Evolutionary conservation across 768 basidiomycete species (phyloP).

Genomic region (Termitomyces sp.): DNA sequence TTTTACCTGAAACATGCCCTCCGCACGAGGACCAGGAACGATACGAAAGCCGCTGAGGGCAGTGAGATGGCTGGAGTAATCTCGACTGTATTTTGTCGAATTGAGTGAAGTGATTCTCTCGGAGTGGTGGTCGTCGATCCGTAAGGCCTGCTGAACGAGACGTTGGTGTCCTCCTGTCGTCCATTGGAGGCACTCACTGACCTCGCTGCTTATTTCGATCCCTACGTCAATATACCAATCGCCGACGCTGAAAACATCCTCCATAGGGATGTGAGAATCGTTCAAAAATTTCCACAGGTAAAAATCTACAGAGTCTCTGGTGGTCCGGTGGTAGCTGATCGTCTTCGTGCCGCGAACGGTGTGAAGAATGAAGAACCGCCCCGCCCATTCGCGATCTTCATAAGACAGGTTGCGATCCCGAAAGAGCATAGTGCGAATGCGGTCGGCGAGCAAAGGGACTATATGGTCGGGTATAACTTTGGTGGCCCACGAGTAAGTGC

Average conservation of each 20-base stretch:
- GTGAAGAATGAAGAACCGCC: constrained; percentile 20
- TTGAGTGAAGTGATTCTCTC: neutral
- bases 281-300: neutral
- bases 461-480: constrained; percentile 12
- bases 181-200: constrained; percentile 12
- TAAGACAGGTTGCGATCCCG: constrained; percentile 4
- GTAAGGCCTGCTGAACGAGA: neutral
- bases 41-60: constrained; percentile 9
- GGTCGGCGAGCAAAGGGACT: constrained; percentile 6
- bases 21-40: constrained; percentile 2
- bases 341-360: constrained; percentile 22
- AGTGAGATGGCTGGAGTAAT: constrained; percentile 10
- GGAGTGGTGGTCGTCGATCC: neutral
- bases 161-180: neutral
- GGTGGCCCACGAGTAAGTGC: constrained; percentile 11
- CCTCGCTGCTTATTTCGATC: constrained; percentile 12
- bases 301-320: neutral
- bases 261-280: neutral
- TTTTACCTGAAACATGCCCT: neutral
- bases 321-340: constrained; percentile 7
- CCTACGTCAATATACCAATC: constrained; percentile 19
- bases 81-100: constrained; percentile 7
- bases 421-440: constrained; percentile 11
- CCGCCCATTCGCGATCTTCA: constrained; percentile 11
- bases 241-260: neutral